Conservation (phyloP, 2,329 filamentous ascomycete genomes). For the Aspergillus sp. region DNA sequence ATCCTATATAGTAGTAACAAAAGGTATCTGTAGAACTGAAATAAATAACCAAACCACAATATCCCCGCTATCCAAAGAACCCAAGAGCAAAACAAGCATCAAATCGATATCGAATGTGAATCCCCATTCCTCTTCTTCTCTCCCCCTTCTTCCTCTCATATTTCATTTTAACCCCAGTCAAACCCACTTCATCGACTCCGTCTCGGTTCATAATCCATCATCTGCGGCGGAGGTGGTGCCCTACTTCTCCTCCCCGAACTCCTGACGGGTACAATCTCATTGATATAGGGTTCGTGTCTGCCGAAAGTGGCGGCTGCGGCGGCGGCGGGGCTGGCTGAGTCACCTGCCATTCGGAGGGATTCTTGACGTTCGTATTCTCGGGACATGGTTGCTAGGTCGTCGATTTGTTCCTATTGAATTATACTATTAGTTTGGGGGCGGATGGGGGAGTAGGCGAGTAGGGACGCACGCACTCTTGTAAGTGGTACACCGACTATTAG, state of each 20-base stretch:
- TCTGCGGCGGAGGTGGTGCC: conserved; percentile 13
- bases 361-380: conserved; percentile 52
- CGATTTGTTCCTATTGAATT: conserved; percentile 48
- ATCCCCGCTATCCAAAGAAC: neutral
- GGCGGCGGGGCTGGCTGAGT: conserved; percentile 16
- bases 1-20: neutral
- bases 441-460: neutral
- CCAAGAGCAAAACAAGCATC: neutral
- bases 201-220: conserved; percentile 33
- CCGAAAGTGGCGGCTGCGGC: conserved; percentile 15
- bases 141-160: too few relatives aligned
- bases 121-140: too few relatives aligned
- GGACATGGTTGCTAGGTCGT: conserved; percentile 51
- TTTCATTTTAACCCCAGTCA: too few relatives aligned
- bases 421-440: conserved; percentile 12
- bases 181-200: conserved; percentile 12
- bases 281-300: conserved; percentile 44
- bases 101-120: neutral
- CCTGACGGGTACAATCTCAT: conserved; percentile 44
- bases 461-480: conserved; percentile 39
- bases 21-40: neutral
- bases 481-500: conserved; percentile 49
- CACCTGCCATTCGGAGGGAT: conserved; percentile 46
- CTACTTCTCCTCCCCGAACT: conserved; percentile 31
- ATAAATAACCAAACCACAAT: too few relatives aligned